Base-by-base conservation (phyloP, 208 protist genomes). In the Herpetomonas tarakana region DNA sequence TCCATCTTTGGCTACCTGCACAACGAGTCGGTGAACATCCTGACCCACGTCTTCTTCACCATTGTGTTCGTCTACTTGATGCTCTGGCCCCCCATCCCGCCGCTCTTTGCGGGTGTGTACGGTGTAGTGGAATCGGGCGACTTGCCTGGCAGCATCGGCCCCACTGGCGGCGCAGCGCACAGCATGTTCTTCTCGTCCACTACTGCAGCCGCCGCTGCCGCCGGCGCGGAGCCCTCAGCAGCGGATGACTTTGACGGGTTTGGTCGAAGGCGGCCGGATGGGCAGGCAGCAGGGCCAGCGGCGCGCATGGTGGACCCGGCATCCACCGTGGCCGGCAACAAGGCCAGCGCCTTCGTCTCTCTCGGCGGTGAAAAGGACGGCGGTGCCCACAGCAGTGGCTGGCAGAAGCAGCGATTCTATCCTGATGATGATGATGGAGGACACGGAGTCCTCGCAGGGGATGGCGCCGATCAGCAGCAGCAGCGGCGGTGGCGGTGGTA, bases 21-120 rank as follows among this genome's bases (percentile, higher is more conserved):
- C 65, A 91, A 91, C 65, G 84, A 91, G 38, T 78, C 68, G 24
- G 58, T 86, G 52, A 88, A 88, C 62, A 57, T 88, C 28, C 65
- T 70, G 19, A 64, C 76, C 0, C 84, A 91, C 41, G 52, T 86
- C 1, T 0, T 78, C 0, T 64, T 71, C 19, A 66, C 63, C 21
- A 50, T 73, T 45, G 35, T 82, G 58, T 63, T 83, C 19, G 46
- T 80, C 24, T 74, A 74, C 19, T 61, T 80, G 30, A 30, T 74
- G 21, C 38, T 74, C 53, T 81, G 68, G 47, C 83, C 83, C 2
- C 83, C 79, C 26, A 46, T 59, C 28, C 52, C 49, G 2, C 30
- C 49, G 24, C n/a, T 64, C 1, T 62, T 70, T 25, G 28, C 26
- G 11, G 24, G 14, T 57, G 12, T 26, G 9, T 41, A 41, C 14